phyloP scores from a whole-genome alignment of 2,329 filamentous ascomycete species.

The Penicillium sp. region DNA sequence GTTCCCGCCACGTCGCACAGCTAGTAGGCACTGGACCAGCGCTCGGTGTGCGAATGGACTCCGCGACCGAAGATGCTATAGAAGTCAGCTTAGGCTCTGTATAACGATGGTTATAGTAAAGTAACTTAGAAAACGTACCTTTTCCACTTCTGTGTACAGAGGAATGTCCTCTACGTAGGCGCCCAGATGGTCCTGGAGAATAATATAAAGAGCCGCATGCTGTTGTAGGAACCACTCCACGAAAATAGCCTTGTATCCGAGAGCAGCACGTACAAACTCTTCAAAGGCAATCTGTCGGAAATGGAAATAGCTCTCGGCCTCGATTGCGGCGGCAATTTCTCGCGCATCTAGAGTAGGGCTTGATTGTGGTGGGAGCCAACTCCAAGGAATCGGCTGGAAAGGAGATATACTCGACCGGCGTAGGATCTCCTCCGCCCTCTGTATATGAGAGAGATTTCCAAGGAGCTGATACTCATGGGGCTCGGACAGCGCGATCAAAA shows the following conservation, averaged over 20 bases:
- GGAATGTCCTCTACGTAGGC: slow-evolving; percentile 33
- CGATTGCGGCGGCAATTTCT: slow-evolving; percentile 36
- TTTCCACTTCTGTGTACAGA: slow-evolving; percentile 39
- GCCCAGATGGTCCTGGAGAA: slow-evolving; percentile 34
- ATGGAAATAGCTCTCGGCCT: slow-evolving; percentile 43
- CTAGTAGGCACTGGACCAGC: slow-evolving; percentile 33
- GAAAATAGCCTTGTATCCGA: slow-evolving; percentile 35
- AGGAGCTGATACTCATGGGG: slow-evolving; percentile 30
- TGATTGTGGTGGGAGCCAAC: slow-evolving; percentile 36
- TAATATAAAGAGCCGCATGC: slow-evolving; percentile 38
- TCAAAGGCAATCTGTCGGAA: slow-evolving; percentile 42
- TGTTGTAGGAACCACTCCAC: slow-evolving; percentile 44
- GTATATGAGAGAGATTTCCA: slow-evolving; percentile 33
- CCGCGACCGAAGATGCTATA: slow-evolving; percentile 35
- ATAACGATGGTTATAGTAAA: neutral
- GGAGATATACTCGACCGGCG: slow-evolving; percentile 30
- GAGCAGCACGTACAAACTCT: slow-evolving; percentile 41
- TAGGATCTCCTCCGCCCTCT: slow-evolving; percentile 44
- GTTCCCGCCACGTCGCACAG: slow-evolving; percentile 20
- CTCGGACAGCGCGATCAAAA: slow-evolving; percentile 32
- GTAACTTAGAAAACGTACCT: slow-evolving; percentile 24
- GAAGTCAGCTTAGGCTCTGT: neutral
- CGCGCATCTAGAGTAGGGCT: slow-evolving; percentile 22
- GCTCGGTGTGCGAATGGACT: slow-evolving; percentile 43
- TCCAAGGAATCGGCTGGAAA: slow-evolving; percentile 33